Evolutionary conservation across 768 basidiomycete genomes (phyloP), one percentile per base, ranked within the genome.

Genomic region (Sarcodon aspratus): DNA sequence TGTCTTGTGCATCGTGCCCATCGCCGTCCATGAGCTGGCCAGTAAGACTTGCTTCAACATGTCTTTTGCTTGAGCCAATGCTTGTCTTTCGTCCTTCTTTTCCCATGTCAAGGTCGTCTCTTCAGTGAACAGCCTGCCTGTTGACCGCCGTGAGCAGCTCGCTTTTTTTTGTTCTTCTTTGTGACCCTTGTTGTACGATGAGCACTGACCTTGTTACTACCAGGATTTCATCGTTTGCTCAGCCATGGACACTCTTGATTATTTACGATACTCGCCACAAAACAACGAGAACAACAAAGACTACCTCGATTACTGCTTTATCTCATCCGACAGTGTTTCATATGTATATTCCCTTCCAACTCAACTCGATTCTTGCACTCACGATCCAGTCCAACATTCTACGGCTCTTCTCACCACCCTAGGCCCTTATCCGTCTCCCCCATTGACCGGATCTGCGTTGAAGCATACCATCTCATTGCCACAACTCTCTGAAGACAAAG

Each of bases 401-500:
- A 42, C 27, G 9, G 9, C 40, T 27, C 27, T 42, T 15, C 17
- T 42, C 40, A 42, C 40, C 40, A 27, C 11, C 40, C 17, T n/a
- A 42, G 27, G 40, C 15, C 40, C 13, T 42, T 59, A 55, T 44
- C 56, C 56, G 32, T 59, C 58, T 15, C 58, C 58, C 11, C 54
- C 58, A 31, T 53, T 57, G 12, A 57, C 58, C 6, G 54, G 50
- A 48, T 48, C 55, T 9, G 52, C 55, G 9, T 49, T 59, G 43
- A 48, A 52, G 12, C 53, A 51, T n/a, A 52, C 55, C 34, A 48
- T 55, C 7, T 54, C 58, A 7, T 51, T 59, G 7, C 58, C 58
- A 1, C 55, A 55, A 15, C 40, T 55, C 10, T 31, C 36, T 33
- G 45, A 27, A 33, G 51, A 50, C 27, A 36, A 49, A 42, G 13